Conservation (phyloP, 768 basidiomycete genomes). For the Macrolepiota fuliginosa region DNA sequence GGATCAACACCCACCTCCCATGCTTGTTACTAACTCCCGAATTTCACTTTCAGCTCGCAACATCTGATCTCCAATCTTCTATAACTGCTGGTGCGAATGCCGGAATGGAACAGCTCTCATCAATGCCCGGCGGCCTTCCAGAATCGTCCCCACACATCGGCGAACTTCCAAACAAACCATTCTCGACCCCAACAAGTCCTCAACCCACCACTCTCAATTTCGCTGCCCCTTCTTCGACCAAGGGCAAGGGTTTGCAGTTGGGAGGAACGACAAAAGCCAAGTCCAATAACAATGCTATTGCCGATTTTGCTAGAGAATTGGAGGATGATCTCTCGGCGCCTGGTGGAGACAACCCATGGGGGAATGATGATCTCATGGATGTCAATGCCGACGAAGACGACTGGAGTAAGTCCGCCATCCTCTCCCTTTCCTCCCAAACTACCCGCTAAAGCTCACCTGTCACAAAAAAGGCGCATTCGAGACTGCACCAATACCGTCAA, state of each 20-base stretch:
- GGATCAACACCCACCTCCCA: conserved; percentile 7
- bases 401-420: conserved; percentile 69
- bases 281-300: conserved; percentile 24
- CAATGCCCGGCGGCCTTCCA: conserved; percentile 14
- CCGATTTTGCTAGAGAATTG: conserved; percentile 48
- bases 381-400: conserved; percentile 91
- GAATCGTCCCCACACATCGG: conserved; percentile 21
- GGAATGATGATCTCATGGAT: conserved; percentile 82
- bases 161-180: conserved; percentile 20
- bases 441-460: not conserved
- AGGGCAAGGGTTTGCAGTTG: conserved; percentile 66
- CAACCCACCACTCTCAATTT: conserved; percentile 4
- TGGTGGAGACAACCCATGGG: conserved; percentile 61
- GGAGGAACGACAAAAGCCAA: conserved; percentile 45
- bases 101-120: conserved; percentile 30
- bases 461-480: conserved; percentile 68
- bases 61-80: conserved; percentile 69
- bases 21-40: not conserved
- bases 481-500: conserved; percentile 40
- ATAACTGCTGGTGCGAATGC: conserved; percentile 49
- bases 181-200: conserved; percentile 17
- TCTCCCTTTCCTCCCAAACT: conserved; percentile 18
- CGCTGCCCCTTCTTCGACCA: conserved; percentile 25
- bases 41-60: conserved; percentile 49
- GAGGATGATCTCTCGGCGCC: conserved; percentile 55